A percentile compares a stretch with the other conserved stretches of the same genome.
Conservation (phyloP, 805 yeast genomes). For the Candida morakotiae region DNA sequence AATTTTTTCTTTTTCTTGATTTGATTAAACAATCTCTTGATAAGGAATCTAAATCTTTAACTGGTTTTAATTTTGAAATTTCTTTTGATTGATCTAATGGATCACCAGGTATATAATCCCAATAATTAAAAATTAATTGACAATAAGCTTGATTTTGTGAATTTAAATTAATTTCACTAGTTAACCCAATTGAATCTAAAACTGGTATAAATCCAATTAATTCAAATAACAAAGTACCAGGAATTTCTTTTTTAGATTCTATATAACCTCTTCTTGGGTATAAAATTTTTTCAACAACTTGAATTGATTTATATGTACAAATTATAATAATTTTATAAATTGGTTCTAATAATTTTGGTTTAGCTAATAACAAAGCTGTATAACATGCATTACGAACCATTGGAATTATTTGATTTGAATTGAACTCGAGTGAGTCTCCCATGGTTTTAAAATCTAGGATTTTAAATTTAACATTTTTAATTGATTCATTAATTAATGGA, state of each 20-base stretch:
- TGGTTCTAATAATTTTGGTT: slow-evolving; percentile 83
- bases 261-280: slow-evolving; percentile 63
- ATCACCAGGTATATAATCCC: slow-evolving; percentile 87
- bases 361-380: slow-evolving; percentile 70
- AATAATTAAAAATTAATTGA: slow-evolving; percentile 58
- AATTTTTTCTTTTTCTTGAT: slow-evolving; percentile 84
- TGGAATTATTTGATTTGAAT: slow-evolving; percentile 71
- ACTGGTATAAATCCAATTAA: slow-evolving; percentile 73
- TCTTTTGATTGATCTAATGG: slow-evolving; percentile 68
- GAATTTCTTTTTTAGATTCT: slow-evolving; percentile 48
- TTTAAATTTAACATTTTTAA: slow-evolving; percentile 66
- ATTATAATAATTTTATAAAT: slow-evolving; percentile 56
- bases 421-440: slow-evolving; percentile 45
- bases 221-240: slow-evolving; percentile 66
- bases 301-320: slow-evolving; percentile 46
- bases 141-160: slow-evolving; percentile 79
- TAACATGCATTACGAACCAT: slow-evolving; percentile 82
- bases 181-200: slow-evolving; percentile 86
- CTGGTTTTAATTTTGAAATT: slow-evolving; percentile 73
- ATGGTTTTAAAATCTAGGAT: slow-evolving; percentile 59
- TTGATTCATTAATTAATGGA: slow-evolving; percentile 85
- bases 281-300: slow-evolving; percentile 47
- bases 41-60: slow-evolving; percentile 54
- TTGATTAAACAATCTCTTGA: slow-evolving; percentile 89
- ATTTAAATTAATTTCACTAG: slow-evolving; percentile 73